These are phyloP conservation scores for Chytridium lagenaria DNA, from an alignment of 371 early-diverging fungal genomes.

Conservation along the genomic window DNA sequence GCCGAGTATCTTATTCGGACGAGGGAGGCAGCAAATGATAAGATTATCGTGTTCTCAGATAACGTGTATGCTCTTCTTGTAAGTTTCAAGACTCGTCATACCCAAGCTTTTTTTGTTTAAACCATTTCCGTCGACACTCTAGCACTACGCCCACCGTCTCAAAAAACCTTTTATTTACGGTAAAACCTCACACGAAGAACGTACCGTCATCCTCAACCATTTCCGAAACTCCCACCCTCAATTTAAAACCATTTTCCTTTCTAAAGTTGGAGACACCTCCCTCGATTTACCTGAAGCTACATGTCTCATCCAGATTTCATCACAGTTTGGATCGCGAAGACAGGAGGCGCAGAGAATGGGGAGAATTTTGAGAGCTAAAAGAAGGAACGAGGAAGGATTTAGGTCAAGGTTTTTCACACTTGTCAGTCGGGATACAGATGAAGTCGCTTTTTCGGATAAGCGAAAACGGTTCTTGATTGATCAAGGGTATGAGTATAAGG, in stretches of 20 bases:
- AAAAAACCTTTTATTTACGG: conserved; percentile 98
- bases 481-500: conserved; percentile 99
- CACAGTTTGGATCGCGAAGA: conserved; percentile 98
- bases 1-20: conserved; percentile 97
- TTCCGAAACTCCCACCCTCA: conserved; percentile 88
- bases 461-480: conserved; percentile 99
- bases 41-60: conserved; percentile 99
- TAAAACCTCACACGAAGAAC: conserved; percentile 93
- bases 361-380: conserved; percentile 97
- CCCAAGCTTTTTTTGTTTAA: background rate
- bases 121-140: background rate
- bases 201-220: conserved; percentile 92
- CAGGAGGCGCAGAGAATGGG: conserved; percentile 99
- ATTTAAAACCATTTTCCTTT: conserved; percentile 96
- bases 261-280: conserved; percentile 99
- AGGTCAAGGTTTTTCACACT: conserved; percentile 98
- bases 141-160: conserved; percentile 91
- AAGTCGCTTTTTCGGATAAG: conserved; percentile 98
- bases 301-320: conserved; percentile 98
- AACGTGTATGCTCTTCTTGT: conserved; percentile 96
- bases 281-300: conserved; percentile 99
- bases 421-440: conserved; percentile 98
- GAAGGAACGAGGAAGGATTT: conserved; percentile 95
- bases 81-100: conserved; percentile 22
- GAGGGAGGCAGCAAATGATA: conserved; percentile 97